A percentile compares a stretch with the other conserved stretches of the same genome.
These are phyloP conservation scores for Eurotiales sp. DNA, from an alignment of 2,329 filamentous ascomycete genomes.

Conservation along the genomic window DNA sequence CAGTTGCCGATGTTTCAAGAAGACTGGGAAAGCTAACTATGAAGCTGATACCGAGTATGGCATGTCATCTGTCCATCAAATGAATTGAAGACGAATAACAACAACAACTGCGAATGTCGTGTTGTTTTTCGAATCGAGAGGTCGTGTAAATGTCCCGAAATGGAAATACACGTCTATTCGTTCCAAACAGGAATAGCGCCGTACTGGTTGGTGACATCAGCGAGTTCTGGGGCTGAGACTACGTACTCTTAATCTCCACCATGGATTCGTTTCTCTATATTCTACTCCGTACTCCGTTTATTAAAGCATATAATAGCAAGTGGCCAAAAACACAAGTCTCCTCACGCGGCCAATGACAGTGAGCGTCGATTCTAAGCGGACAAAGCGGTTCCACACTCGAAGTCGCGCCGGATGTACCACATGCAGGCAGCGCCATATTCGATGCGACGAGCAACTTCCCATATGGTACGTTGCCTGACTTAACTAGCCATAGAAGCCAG, in stretches of 20 bases:
- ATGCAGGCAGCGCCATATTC: constrained; percentile 4
- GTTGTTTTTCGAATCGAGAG: too few relatives aligned
- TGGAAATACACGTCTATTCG: neutral
- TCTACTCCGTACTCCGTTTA: neutral
- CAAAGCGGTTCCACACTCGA: neutral
- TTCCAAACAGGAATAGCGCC: neutral
- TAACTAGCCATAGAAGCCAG: neutral
- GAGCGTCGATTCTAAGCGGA: neutral
- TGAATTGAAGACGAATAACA: too few relatives aligned
- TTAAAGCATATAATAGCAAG: too few relatives aligned
- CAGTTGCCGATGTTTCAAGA: too few relatives aligned
- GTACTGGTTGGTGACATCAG: neutral
- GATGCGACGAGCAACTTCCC: constrained; percentile 5
- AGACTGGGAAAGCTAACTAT: too few relatives aligned
- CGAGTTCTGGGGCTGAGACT: neutral
- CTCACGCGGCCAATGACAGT: neutral
- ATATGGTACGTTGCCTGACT: neutral
- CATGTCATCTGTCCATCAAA: too few relatives aligned
- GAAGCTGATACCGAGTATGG: too few relatives aligned
- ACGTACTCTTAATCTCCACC: too few relatives aligned
- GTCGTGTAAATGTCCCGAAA: constrained; percentile 3
- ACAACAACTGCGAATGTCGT: too few relatives aligned
- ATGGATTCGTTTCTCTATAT: neutral
- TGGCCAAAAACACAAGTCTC: neutral
- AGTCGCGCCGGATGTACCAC: constrained; percentile 3